Evolutionary conservation across 148 eudicot genomes (phyloP).

Genomic region (Amaranthus palmeri): DNA sequence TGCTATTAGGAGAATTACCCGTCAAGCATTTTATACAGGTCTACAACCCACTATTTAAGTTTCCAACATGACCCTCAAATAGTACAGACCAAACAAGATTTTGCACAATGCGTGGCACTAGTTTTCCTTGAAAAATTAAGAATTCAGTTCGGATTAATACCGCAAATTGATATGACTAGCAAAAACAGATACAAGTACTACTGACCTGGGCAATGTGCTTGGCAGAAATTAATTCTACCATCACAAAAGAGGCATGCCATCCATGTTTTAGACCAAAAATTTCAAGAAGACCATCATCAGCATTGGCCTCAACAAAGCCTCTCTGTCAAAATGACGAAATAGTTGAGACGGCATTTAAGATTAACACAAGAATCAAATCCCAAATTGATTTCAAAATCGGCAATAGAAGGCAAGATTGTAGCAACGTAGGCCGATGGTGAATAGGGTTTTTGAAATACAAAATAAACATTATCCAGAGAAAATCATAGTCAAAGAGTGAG

Average conservation of each 20-base stretch:
- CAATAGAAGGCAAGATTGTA: not conserved
- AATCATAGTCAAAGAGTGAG: not conserved
- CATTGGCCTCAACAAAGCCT: constrained; percentile 90
- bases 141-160: not conserved
- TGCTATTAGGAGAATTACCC: too few species aligned
- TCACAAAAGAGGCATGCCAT: constrained; percentile 97
- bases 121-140: too few species aligned
- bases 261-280: constrained; percentile 91
- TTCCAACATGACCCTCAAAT: not conserved
- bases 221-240: constrained; percentile 90
- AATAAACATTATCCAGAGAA: too few species aligned
- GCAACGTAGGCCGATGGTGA: too few species aligned
- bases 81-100: not conserved
- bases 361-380: not conserved
- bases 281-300: constrained; percentile 90
- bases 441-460: too few species aligned
- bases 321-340: constrained; percentile 35
- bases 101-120: not conserved
- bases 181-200: not conserved
- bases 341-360: not conserved
- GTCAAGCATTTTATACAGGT: too few species aligned
- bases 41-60: too few species aligned
- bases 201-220: constrained; percentile 92
- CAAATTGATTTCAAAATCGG: not conserved
- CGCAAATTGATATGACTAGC: too few species aligned